Conservation (phyloP, 2,329 filamentous ascomycete species). For the Xylariaceae sp. region DNA sequence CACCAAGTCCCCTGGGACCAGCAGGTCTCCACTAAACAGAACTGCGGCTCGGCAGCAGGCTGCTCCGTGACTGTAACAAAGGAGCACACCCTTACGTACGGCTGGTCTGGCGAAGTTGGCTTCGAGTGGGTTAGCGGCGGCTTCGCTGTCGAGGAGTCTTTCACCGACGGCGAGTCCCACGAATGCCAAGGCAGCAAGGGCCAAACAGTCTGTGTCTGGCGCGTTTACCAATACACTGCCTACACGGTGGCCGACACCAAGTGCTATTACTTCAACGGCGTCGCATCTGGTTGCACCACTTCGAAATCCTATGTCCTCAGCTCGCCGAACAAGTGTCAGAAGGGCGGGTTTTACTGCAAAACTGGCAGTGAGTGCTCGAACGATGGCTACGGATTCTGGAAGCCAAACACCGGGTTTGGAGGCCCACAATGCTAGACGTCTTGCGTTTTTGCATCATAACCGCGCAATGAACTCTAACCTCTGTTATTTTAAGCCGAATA, state of each 20-base stretch:
- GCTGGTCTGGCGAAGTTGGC: no score
- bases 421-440: slow-evolving; percentile 1
- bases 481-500: no score
- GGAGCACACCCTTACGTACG: no score
- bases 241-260: slow-evolving; percentile 2
- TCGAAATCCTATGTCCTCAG: neutral
- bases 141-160: no score
- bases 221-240: slow-evolving; percentile 2
- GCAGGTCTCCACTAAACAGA: neutral
- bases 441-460: neutral
- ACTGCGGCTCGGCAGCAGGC: neutral
- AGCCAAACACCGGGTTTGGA: neutral
- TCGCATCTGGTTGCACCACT: no score
- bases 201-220: slow-evolving; percentile 6
- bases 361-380: neutral
- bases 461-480: no score
- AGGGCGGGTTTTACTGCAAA: neutral
- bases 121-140: no score
- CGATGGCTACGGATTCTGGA: neutral
- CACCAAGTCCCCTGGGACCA: slow-evolving; percentile 5
- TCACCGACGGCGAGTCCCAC: no score
- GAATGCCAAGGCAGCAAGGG: neutral
- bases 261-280: no score
- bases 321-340: slow-evolving; percentile 8
- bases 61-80: no score